Conservation (phyloP, 2,329 filamentous ascomycete genomes). For the Blumeriella jaapii region DNA sequence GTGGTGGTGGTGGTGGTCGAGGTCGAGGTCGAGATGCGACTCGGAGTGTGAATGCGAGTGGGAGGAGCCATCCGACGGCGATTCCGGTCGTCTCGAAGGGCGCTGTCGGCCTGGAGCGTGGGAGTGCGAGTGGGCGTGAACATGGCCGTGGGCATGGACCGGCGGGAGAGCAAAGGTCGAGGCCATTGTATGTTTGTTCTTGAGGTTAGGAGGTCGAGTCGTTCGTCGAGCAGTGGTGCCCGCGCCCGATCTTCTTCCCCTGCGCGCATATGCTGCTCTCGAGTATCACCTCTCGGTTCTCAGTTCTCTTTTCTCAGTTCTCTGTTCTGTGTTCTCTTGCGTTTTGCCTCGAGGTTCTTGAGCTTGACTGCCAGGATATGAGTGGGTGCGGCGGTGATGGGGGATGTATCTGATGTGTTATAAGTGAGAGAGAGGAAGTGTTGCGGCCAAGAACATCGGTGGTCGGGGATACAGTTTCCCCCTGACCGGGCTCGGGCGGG, state of each 20-base stretch:
- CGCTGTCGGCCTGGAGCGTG: conserved; percentile 27
- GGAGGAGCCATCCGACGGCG: conserved; percentile 19
- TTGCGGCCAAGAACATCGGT: too few relatives aligned
- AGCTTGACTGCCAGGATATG: too few relatives aligned
- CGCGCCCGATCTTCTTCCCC: conserved; percentile 6
- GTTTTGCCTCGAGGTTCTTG: too few relatives aligned
- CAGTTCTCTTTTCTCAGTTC: too few relatives aligned
- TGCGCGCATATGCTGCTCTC: conserved; percentile 14
- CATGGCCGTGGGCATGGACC: too few relatives aligned
- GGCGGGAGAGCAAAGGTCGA: conserved; percentile 27
- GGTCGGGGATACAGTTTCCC: too few relatives aligned
- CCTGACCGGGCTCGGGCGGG: too few relatives aligned
- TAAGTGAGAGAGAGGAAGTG: too few relatives aligned
- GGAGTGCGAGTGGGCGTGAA: conserved; percentile 29
- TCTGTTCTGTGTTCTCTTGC: too few relatives aligned
- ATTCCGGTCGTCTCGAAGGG: conserved; percentile 13
- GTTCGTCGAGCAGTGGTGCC: conserved; percentile 19
- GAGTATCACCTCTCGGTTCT: conserved; percentile 1
- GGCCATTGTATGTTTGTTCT: conserved; percentile 21
- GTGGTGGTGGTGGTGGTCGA: conserved; percentile 11
- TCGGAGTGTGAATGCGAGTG: conserved; percentile 24
- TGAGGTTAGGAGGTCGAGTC: conserved; percentile 6
- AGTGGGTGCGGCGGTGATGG: too few relatives aligned
- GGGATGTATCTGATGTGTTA: too few relatives aligned
- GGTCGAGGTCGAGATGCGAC: conserved; percentile 13